Conservation (phyloP, 2,329 filamentous ascomycete genomes). For the Zasmidium angulare region DNA sequence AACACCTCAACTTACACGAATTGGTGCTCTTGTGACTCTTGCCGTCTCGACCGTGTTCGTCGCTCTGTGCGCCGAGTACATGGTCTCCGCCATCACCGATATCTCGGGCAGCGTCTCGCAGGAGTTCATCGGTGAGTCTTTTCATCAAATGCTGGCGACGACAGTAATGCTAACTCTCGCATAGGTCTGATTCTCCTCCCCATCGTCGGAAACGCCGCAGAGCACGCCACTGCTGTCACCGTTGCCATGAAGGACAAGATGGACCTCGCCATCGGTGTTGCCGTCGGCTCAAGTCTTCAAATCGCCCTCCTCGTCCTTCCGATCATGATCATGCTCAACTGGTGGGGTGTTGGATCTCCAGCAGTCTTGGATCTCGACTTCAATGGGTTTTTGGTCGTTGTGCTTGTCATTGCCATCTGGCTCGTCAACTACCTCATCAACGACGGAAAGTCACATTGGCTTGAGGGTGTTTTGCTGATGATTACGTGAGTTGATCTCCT, state of each 20-base stretch:
- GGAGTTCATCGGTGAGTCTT: constrained; percentile 56
- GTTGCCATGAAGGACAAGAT: constrained; percentile 66
- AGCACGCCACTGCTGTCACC: constrained; percentile 64
- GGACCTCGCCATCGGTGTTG: constrained; percentile 66
- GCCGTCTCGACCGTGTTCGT: constrained; percentile 73
- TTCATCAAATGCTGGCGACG: background rate
- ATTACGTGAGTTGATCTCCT: constrained; percentile 17
- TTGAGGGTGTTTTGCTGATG: constrained; percentile 59
- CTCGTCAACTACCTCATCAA: constrained; percentile 64
- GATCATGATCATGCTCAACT: constrained; percentile 60
- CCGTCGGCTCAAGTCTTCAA: constrained; percentile 65
- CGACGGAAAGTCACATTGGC: constrained; percentile 48
- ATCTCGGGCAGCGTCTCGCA: constrained; percentile 55
- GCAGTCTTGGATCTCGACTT: constrained; percentile 72
- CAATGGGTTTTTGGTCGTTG: constrained; percentile 80
- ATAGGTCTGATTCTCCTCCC: constrained; percentile 58
- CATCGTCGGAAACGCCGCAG: constrained; percentile 66
- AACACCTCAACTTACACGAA: constrained; percentile 69
- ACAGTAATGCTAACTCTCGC: background rate
- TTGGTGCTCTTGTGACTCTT: constrained; percentile 71
- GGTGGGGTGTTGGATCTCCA: constrained; percentile 51
- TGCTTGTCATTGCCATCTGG: constrained; percentile 57
- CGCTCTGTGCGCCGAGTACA: constrained; percentile 70
- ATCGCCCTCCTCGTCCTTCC: constrained; percentile 64
- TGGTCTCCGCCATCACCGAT: constrained; percentile 60